A percentile compares a stretch with the other conserved stretches of the same genome.
Conservation (phyloP, 2,329 filamentous ascomycete species). For the Fusarium dlaminii region DNA sequence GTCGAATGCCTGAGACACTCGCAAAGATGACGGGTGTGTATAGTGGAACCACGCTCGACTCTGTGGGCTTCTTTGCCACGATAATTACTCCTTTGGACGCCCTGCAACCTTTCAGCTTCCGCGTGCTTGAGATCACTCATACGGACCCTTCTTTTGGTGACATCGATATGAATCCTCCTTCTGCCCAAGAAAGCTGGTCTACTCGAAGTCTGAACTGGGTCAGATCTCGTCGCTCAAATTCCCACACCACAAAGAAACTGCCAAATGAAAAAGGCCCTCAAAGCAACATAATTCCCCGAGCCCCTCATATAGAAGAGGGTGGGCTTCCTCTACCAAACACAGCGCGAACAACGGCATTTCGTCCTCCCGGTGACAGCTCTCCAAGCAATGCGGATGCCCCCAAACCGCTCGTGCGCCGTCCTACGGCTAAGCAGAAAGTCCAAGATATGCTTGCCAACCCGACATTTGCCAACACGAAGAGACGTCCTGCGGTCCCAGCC, state of each 20-base stretch:
- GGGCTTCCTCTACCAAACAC: constrained; percentile 10
- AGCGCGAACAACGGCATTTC: constrained; percentile 14
- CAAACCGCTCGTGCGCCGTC: constrained; percentile 39
- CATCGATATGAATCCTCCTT: constrained; percentile 5
- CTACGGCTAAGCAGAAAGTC: constrained; percentile 52
- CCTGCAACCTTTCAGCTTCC: constrained; percentile 58
- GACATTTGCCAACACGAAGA: constrained; percentile 49
- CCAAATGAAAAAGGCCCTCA: not conserved
- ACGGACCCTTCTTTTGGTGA: constrained; percentile 39
- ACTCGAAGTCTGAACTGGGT: constrained; percentile 18
- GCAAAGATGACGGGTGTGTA: constrained; percentile 68
- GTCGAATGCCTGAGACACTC: constrained; percentile 63
- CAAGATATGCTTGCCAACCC: constrained; percentile 56
- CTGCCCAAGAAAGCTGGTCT: constrained; percentile 8
- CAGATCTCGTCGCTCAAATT: constrained; percentile 5
- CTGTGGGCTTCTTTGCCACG: constrained; percentile 70
- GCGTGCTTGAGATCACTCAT: constrained; percentile 60
- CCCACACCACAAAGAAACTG: not conserved
- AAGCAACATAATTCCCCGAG: constrained; percentile 5
- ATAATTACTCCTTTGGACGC: constrained; percentile 66
- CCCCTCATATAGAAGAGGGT: constrained; percentile 23
- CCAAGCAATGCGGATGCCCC: not conserved
- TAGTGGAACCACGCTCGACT: constrained; percentile 63
- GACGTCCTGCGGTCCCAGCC: constrained; percentile 59
- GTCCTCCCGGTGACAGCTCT: not conserved